phyloP scores from a whole-genome alignment of 495 filamentous ascomycete species.

The Neurospora sublineolata region DNA sequence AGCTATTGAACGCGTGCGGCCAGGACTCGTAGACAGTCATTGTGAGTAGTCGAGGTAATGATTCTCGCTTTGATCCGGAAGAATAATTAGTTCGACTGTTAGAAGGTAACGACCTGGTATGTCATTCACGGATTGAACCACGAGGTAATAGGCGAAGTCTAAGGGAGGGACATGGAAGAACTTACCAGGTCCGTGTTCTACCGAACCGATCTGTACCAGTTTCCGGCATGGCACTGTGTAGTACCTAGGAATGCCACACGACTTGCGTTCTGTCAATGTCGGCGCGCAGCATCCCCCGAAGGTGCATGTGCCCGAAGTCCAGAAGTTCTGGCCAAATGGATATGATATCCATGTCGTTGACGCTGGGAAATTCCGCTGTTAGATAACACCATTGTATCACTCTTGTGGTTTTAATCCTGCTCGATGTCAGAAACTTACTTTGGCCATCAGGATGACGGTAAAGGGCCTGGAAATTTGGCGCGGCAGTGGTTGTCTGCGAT shows the following conservation, averaged over 20 bases:
- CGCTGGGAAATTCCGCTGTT: background rate
- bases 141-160: background rate
- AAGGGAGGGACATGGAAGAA: background rate
- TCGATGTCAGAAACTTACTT: background rate
- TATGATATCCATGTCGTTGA: background rate
- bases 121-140: background rate
- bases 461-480: background rate
- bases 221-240: background rate
- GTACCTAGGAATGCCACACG: background rate
- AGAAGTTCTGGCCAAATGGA: background rate
- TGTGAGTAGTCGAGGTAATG: slow-evolving; percentile 3
- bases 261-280: background rate
- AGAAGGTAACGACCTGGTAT: background rate
- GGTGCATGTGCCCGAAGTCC: background rate
- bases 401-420: background rate
- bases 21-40: slow-evolving; percentile 9
- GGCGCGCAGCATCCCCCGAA: background rate
- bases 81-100: background rate
- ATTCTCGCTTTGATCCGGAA: background rate
- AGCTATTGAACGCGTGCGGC: slow-evolving; percentile 5
- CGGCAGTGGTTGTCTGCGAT: background rate
- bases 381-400: no score
- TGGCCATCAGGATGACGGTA: background rate
- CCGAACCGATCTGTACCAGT: background rate
- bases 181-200: background rate